Evolutionary conservation across 495 filamentous ascomycete genomes (phyloP), one percentile per base, ranked within the genome.

Genomic region (Xylaria venustula): DNA sequence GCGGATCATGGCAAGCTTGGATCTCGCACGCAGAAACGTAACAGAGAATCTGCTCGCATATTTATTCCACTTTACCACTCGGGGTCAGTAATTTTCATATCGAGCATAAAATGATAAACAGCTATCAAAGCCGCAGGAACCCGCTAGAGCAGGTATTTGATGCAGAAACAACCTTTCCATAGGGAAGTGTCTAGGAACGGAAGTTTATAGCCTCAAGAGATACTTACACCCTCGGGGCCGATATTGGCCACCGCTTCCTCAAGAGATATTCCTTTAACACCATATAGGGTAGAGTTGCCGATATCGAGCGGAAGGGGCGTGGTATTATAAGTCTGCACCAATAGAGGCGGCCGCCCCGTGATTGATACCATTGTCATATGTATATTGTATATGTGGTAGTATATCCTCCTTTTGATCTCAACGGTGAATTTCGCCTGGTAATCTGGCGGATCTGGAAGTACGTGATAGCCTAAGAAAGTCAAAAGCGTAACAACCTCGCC

Each of bases 1-100:
- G 15, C 80, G 68, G 8, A 83, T 75, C 3, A 77, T 60, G 0
- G 79, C 70, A 9, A 87, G 70, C 2, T 79, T 68, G 19, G 81
- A 75, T 37, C 83, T 79, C 7, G 84, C 75, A 3, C 85, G 77
- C 14, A 78, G 63, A 46, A 74, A 70, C 3, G 78, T 80, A 32
- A 75, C 76, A 25, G 74, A 66, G 25, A 77, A 58, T 8, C 77
- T 66, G 7, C 58, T 49, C 0, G 75, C 77, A 15, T 74, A 62
- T 0, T 72, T 77, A 54, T 81, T 81, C 86, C 86, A 88, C 0
- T 85, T n/a, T n/a, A n/a, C n/a, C n/a, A n/a, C n/a, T n/a, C n/a
- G n/a, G n/a, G n/a, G n/a, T n/a, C n/a, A n/a, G n/a, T n/a, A n/a
- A n/a, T n/a, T n/a, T n/a, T n/a, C n/a, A n/a, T n/a, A n/a, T n/a